phyloP scores from a whole-genome alignment of 179 eudicot genomes.

The Beta lomatogona region DNA sequence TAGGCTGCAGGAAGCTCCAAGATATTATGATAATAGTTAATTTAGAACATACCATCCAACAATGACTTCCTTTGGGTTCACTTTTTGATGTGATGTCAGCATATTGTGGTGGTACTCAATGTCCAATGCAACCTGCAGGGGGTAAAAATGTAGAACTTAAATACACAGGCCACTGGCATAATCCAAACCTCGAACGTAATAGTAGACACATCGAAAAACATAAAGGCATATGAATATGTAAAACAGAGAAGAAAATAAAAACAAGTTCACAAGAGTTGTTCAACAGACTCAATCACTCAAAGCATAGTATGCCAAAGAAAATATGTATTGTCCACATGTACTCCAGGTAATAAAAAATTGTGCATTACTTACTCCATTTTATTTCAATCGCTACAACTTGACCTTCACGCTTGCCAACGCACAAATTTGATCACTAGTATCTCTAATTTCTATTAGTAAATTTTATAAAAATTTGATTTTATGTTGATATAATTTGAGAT shows the following conservation, averaged over 20 bases:
- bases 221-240: not conserved
- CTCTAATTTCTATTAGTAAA: too few species aligned
- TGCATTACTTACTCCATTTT: not conserved
- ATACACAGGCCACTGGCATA: not conserved
- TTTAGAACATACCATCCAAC: conserved; percentile 82
- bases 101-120: conserved; percentile 94
- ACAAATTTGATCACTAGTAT: too few species aligned
- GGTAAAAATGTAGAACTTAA: not conserved
- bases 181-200: not conserved
- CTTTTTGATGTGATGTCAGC: conserved; percentile 87
- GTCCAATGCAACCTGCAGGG: conserved; percentile 85
- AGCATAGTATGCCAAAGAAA: not conserved
- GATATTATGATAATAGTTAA: not conserved
- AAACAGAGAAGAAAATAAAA: not conserved
- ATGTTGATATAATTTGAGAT: too few species aligned
- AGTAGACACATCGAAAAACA: not conserved
- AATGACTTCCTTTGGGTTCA: conserved; percentile 92
- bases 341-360: not conserved
- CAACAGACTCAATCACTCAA: not conserved
- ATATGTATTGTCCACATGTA: conserved; percentile 22
- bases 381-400: too few species aligned
- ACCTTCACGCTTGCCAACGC: too few species aligned
- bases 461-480: too few species aligned
- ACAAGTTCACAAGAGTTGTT: not conserved
- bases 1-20: not conserved